Conservation (phyloP, 345 rosid genomes). For the Populus nigra region DNA sequence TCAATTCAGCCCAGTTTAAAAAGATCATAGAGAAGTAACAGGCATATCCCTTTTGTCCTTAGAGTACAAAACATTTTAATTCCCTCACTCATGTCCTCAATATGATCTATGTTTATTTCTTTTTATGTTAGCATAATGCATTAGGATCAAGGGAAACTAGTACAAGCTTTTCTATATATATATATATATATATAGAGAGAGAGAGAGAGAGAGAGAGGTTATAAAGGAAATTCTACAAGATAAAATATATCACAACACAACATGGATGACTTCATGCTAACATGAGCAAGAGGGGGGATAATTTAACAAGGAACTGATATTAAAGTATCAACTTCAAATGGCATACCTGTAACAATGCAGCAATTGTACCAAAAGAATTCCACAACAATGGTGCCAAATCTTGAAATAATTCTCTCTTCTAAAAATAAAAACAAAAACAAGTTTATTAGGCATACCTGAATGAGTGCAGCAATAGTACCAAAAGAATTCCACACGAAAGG, state of each 20-base stretch:
- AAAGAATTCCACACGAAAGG: constrained; percentile 31
- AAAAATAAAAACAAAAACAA: constrained; percentile 33
- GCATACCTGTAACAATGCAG: constrained; percentile 72
- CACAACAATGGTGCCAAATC: constrained; percentile 93
- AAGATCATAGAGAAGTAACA: background rate
- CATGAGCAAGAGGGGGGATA: background rate
- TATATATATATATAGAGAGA: no score
- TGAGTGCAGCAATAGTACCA: constrained; percentile 37
- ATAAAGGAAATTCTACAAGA: background rate
- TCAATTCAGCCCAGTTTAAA: background rate
- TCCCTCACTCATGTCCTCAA: background rate
- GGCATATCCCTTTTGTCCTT: background rate
- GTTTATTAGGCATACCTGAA: constrained; percentile 35
- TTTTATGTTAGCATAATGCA: background rate
- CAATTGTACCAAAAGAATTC: constrained; percentile 81
- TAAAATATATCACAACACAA: background rate
- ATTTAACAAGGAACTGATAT: background rate
- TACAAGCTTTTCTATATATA: background rate
- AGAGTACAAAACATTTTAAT: background rate
- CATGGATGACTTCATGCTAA: background rate
- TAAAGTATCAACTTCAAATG: constrained; percentile 13
- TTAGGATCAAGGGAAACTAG: background rate
- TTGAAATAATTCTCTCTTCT: constrained; percentile 94
- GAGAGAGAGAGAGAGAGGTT: no score
- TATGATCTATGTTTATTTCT: background rate